Conservation (phyloP, 2,329 filamentous ascomycete species). For the Diaporthe sp. region DNA sequence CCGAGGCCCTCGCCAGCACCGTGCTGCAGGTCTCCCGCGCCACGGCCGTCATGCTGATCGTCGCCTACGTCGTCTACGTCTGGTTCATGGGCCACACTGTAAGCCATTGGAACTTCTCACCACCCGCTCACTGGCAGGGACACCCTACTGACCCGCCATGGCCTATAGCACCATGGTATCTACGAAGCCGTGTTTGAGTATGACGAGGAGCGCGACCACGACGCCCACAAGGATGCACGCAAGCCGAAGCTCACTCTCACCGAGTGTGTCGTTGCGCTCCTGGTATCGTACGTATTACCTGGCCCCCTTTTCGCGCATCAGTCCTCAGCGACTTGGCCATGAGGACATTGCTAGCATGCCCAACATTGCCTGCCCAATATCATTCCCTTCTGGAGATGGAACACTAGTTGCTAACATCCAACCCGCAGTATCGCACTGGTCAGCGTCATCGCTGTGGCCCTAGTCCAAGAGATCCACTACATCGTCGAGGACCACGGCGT, state of each 20-base stretch:
- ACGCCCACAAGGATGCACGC: conserved; percentile 61
- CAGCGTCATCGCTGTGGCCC: conserved; percentile 63
- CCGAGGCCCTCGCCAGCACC: conserved; percentile 53
- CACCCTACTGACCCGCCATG: background rate
- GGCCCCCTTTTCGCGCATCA: background rate
- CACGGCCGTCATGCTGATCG: conserved; percentile 69
- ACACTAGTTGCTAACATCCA: background rate
- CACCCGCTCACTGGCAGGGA: background rate
- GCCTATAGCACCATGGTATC: conserved; percentile 64
- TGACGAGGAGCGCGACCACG: conserved; percentile 60
- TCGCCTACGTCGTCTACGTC: conserved; percentile 68
- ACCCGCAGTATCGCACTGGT: conserved; percentile 29
- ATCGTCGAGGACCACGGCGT: conserved; percentile 46
- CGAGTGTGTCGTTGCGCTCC: conserved; percentile 70
- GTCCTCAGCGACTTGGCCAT: background rate
- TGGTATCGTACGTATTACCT: conserved; percentile 53
- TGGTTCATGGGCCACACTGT: conserved; percentile 69
- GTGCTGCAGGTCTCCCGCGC: conserved; percentile 70
- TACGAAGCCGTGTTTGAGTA: conserved; percentile 71
- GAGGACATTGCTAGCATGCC: background rate
- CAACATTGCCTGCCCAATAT: background rate
- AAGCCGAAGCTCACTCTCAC: conserved; percentile 72
- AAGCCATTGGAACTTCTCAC: background rate
- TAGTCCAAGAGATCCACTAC: conserved; percentile 71
- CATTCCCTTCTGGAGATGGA: background rate